Conservation (phyloP, 805 yeast genomes). For the Candida hungchunana region DNA sequence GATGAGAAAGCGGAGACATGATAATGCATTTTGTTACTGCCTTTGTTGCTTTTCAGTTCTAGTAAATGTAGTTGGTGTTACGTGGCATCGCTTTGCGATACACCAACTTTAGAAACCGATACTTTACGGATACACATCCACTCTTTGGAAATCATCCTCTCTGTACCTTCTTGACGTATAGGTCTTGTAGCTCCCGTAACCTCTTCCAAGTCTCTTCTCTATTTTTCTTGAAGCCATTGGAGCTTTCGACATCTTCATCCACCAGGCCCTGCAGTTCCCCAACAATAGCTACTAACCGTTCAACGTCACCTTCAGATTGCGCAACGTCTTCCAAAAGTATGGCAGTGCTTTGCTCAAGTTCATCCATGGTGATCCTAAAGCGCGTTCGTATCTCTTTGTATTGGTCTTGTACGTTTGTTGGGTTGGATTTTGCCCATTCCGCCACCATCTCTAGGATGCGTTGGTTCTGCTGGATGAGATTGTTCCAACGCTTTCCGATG, state of each 20-base stretch:
- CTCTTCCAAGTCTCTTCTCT: neutral
- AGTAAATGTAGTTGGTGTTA: too few relatives aligned
- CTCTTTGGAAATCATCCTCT: too few relatives aligned
- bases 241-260: constrained; percentile 4
- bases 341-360: constrained; percentile 1
- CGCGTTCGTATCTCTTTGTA: neutral
- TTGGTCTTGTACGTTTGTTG: neutral
- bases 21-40: too few relatives aligned
- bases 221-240: constrained; percentile 1
- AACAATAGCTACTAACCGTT: neutral
- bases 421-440: constrained; percentile 6
- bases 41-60: too few relatives aligned
- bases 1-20: neutral
- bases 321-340: constrained; percentile 2
- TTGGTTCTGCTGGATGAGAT: constrained; percentile 26
- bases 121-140: too few relatives aligned
- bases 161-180: constrained; percentile 1
- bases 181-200: constrained; percentile 2
- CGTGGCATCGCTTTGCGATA: too few relatives aligned
- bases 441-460: constrained; percentile 21
- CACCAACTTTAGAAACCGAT: too few relatives aligned
- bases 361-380: neutral
- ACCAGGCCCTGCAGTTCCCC: constrained; percentile 5
- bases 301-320: constrained; percentile 2
- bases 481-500: constrained; percentile 26